Conservation (phyloP, 306 rosid species). For the Begonia peltatifolia region DNA sequence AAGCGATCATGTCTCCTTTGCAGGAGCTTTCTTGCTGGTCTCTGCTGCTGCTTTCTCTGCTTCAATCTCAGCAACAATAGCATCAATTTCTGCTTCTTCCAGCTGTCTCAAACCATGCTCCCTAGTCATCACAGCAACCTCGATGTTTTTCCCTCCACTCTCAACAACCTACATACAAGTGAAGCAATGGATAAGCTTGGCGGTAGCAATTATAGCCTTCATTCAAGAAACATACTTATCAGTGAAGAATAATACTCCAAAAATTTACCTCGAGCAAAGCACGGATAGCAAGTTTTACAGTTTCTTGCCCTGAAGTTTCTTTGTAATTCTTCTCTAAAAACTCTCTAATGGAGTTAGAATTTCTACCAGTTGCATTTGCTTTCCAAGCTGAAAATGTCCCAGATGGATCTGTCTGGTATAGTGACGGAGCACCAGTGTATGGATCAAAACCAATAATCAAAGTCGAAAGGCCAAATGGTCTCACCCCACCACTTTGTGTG, state of each 20-base stretch:
- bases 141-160: conserved; percentile 98
- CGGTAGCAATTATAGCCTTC: too few species aligned
- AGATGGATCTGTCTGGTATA: conserved; percentile 26
- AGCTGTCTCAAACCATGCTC: conserved; percentile 72
- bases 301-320: conserved; percentile 52
- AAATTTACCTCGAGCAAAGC: conserved; percentile 78
- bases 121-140: conserved; percentile 92
- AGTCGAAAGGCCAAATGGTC: conserved; percentile 97
- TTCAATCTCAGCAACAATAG: conserved; percentile 92
- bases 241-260: too few species aligned
- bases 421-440: conserved; percentile 46
- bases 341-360: conserved; percentile 33
- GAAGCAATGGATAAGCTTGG: too few species aligned
- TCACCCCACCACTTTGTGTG: conserved; percentile 96
- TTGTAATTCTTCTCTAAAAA: conserved; percentile 78
- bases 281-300: conserved; percentile 79
- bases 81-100: conserved; percentile 95
- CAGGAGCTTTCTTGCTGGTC: conserved; percentile 93
- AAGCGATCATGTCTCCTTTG: conserved; percentile 55
- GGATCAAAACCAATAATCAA: conserved; percentile 96
- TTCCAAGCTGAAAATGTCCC: conserved; percentile 18
- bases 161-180: conserved; percentile 67
- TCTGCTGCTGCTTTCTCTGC: conserved; percentile 98
- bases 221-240: too few species aligned
- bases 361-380: conserved; percentile 17